Evolutionary conservation across 768 basidiomycete species (phyloP), one percentile per base, ranked within the genome.

Genomic region (Tricholoma sp.): DNA sequence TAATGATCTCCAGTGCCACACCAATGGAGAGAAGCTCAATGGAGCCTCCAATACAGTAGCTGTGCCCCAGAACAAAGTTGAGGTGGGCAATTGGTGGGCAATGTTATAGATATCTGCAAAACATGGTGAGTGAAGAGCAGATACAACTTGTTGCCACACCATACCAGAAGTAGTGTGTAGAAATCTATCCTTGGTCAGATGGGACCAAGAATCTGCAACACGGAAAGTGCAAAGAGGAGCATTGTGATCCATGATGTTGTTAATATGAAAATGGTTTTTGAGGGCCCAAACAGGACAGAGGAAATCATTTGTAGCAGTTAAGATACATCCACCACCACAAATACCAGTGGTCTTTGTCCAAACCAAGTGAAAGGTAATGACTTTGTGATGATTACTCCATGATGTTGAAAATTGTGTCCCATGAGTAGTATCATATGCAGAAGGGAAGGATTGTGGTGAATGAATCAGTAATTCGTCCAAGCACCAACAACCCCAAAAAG

Each of bases 221-320:
- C 10, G 10, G 10, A 65, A 3, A 65, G 46, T 8, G 61, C n/a
- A n/a, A n/a, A n/a, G n/a, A n/a, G n/a, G n/a, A n/a, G n/a, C n/a
- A n/a, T n/a, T n/a, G n/a, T n/a, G 62, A 11, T 52, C 21, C 1
- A 54, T 24, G n/a, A 45, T 18, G 14, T 51, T 16, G n/a, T 64
- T 64, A n/a, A 53, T 32, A 0, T 2, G 7, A 1, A 63, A 11
- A 29, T 66, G 66, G n/a, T 61, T 58, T 6, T 59, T 37, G 0
- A 68, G 18, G 0, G 64, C 66, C 43, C 12, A 14, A 1, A 68
- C 58, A 0, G 64, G 64, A 24, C 64, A 67, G 1, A 61, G 46
- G 0, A 57, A 46, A 47, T 63, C 52, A 7, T 52, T 43, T 0
- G 61, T 64, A 0, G 47, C 50, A 0, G 64, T 67, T 0, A 68